Percentiles rank a stretch among this genome's conserved stretches.
Evolutionary conservation across 495 filamentous ascomycete species (phyloP).

Genomic region (Trichocladium antarcticum): DNA sequence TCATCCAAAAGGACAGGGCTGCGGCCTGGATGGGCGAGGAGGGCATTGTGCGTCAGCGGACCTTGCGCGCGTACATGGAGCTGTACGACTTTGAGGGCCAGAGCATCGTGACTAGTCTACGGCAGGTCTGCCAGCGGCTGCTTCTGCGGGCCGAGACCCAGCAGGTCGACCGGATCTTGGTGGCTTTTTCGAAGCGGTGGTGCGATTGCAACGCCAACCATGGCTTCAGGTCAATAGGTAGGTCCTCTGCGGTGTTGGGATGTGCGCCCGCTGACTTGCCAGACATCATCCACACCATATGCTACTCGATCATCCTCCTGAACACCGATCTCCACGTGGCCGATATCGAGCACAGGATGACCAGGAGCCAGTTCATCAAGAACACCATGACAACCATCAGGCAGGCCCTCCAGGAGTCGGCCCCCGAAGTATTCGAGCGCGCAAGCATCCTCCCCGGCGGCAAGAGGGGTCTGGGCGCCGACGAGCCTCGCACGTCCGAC

Average conservation of each 20-base stretch:
- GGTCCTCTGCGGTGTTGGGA: constrained; percentile 17
- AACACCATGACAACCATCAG: constrained; percentile 90
- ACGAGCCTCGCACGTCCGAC: constrained; percentile 23
- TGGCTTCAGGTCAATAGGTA: constrained; percentile 83
- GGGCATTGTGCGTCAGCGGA: constrained; percentile 51
- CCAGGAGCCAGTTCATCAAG: constrained; percentile 81
- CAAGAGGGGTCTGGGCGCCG: constrained; percentile 20
- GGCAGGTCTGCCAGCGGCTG: constrained; percentile 70
- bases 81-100: constrained; percentile 76
- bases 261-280: neutral
- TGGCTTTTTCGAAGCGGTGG: constrained; percentile 79
- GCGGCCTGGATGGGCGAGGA: constrained; percentile 83
- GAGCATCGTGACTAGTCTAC: constrained; percentile 70
- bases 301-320: constrained; percentile 86
- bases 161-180: constrained; percentile 88
- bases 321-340: constrained; percentile 95
- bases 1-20: constrained; percentile 62
- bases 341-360: constrained; percentile 95
- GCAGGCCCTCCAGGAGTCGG: constrained; percentile 58
- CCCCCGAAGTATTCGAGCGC: constrained; percentile 53
- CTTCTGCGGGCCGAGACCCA: constrained; percentile 88
- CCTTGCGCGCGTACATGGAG: constrained; percentile 79
- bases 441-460: constrained; percentile 37
- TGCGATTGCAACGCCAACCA: constrained; percentile 89
- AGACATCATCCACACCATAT: constrained; percentile 96